A percentile compares a stretch with the other conserved stretches of the same genome.
Evolutionary conservation across 768 basidiomycete species (phyloP).

Genomic region (Phaeotremella skinneri): DNA sequence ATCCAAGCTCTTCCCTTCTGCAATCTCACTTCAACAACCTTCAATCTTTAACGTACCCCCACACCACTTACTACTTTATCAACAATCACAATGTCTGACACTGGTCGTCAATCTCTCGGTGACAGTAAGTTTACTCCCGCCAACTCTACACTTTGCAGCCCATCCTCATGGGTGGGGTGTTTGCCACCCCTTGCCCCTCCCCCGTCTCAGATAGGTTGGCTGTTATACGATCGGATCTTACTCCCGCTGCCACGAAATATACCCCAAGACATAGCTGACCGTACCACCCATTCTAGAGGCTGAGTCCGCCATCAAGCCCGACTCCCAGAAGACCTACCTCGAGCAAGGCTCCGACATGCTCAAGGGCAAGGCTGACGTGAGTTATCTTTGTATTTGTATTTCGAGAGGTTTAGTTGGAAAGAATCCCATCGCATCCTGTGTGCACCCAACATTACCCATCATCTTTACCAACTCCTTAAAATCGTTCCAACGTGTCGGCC

Average conservation of each 20-base stretch:
- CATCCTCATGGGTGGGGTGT: too few relatives aligned
- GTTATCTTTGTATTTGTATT: too few relatives aligned
- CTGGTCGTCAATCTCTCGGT: constrained; percentile 47
- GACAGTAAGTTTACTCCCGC: constrained; percentile 38
- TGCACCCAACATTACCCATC: constrained; percentile 3
- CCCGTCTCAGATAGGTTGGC: too few relatives aligned
- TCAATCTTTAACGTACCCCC: too few relatives aligned
- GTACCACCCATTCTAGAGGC: constrained; percentile 40
- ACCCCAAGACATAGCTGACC: too few relatives aligned
- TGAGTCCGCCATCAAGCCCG: constrained; percentile 47
- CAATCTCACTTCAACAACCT: background rate
- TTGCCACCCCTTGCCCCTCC: too few relatives aligned
- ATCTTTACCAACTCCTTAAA: background rate
- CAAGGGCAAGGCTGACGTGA: constrained; percentile 41
- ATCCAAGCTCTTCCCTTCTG: background rate
- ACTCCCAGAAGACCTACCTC: constrained; percentile 46
- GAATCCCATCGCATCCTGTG: background rate
- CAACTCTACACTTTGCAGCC: background rate
- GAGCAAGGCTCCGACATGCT: constrained; percentile 44
- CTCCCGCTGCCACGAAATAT: too few relatives aligned
- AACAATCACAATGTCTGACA: constrained; percentile 49
- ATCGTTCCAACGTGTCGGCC: background rate
- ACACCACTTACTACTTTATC: constrained; percentile 7
- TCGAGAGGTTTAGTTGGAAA: too few relatives aligned
- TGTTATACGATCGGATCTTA: too few relatives aligned